Percentiles rank a stretch among this genome's conserved stretches.
These are phyloP conservation scores for Yamadazyma tumulicola DNA, from an alignment of 805 yeast species.

Conservation along the genomic window DNA sequence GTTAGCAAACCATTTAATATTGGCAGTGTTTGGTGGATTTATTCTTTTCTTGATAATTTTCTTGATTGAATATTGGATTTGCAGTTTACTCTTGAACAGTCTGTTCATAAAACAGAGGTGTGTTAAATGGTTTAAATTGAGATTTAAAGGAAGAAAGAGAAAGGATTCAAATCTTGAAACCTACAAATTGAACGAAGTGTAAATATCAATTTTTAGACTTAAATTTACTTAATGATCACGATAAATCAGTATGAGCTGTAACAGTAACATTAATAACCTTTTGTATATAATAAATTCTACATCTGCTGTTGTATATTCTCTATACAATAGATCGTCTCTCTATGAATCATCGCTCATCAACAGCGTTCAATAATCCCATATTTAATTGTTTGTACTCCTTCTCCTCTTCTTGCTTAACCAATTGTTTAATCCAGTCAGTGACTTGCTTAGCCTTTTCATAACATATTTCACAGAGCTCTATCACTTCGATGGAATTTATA, in stretches of 20 bases:
- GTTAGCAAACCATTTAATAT: slow-evolving; percentile 68
- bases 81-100: slow-evolving; percentile 26
- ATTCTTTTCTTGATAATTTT: slow-evolving; percentile 44
- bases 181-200: slow-evolving; percentile 8
- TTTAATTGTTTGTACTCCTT: slow-evolving; percentile 38
- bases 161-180: slow-evolving; percentile 53
- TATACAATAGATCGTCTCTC: no score
- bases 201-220: no score
- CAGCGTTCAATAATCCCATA: slow-evolving; percentile 22
- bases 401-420: slow-evolving; percentile 53
- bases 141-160: slow-evolving; percentile 44
- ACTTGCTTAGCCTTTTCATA: slow-evolving; percentile 56
- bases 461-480: slow-evolving; percentile 69
- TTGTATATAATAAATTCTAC: no score
- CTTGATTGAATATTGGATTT: slow-evolving; percentile 36
- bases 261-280: no score
- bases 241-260: neutral
- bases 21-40: slow-evolving; percentile 71
- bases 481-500: slow-evolving; percentile 64
- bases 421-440: slow-evolving; percentile 59
- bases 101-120: slow-evolving; percentile 4
- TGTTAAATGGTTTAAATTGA: slow-evolving; percentile 10
- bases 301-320: no score
- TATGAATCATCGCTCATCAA: slow-evolving; percentile 5
- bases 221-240: neutral